Percentiles rank a stretch among this genome's conserved stretches.
These are phyloP conservation scores for Fomitopsis palustris DNA, from an alignment of 1,284 basidiomycete species.

Conservation along the genomic window DNA sequence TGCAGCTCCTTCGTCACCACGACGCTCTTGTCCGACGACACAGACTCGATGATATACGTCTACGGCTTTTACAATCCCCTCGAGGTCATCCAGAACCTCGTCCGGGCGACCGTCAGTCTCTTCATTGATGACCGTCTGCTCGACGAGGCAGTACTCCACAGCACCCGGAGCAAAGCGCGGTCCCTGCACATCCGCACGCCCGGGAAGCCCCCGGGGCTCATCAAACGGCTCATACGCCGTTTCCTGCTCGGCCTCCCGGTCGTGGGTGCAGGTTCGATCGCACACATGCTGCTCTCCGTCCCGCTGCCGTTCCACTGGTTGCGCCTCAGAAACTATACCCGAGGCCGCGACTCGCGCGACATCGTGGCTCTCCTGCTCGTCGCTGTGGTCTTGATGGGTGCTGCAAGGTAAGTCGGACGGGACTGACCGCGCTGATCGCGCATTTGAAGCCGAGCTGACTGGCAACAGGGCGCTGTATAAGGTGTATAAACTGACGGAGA, in stretches of 20 bases:
- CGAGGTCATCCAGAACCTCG: constrained; percentile 57
- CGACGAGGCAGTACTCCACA: constrained; percentile 33
- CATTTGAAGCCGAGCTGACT: neutral
- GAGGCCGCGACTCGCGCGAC: constrained; percentile 52
- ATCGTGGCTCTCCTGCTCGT: constrained; percentile 63
- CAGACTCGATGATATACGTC: constrained; percentile 33
- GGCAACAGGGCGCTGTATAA: constrained; percentile 57
- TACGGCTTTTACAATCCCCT: constrained; percentile 51
- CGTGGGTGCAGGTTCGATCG: constrained; percentile 70
- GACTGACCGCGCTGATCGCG: neutral
- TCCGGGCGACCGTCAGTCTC: constrained; percentile 61
- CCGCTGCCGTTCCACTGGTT: constrained; percentile 66
- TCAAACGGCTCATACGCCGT: constrained; percentile 56
- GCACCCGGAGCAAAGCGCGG: constrained; percentile 6
- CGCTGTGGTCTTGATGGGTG: constrained; percentile 58
- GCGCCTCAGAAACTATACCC: constrained; percentile 53
- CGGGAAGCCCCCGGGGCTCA: constrained; percentile 37
- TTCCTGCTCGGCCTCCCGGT: constrained; percentile 74
- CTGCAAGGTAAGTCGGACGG: constrained; percentile 46
- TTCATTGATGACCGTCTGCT: constrained; percentile 51
- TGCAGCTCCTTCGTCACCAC: constrained; percentile 69
- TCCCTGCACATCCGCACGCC: constrained; percentile 13
- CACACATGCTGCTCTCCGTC: constrained; percentile 63
- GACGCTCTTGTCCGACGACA: constrained; percentile 55
- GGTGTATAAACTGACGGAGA: constrained; percentile 64